Base-by-base conservation (phyloP, 179 eudicot genomes). In the Carnegiea gigantea region DNA sequence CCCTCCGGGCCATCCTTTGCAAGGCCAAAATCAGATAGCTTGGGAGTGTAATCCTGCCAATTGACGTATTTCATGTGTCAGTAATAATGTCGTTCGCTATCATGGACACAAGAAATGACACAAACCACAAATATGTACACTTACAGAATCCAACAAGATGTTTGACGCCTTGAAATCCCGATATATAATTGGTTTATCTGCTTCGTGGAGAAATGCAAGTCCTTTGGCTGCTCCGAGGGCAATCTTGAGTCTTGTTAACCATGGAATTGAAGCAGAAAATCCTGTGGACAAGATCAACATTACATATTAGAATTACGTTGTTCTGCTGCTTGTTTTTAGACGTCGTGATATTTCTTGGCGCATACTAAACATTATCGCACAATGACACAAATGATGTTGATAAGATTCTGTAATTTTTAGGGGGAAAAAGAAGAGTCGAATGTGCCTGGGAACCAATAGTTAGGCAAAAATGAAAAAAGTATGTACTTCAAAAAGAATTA, bases 1-100 rank as follows among this genome's bases (percentile, higher is more conserved):
- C 90, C 91, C 53, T 87, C 87, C 0, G 91, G 91, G 0, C 89
- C 91, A 60, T 87, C 89, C 77, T 80, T 89, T 65, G 91, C 91
- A 21, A 89, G 67, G 11, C 91, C 91, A 20, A 89, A 89, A 73
- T 89, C 91, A 7, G 91, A 89, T 33, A 89, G 70, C 68, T 89
- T 89, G 3, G 91, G 83, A 24, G 86, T 87, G 77, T 85, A 89
- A 82, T 89, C 91, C 90, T 89, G 86, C 43, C 81, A 57, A 20
- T 59, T 64, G 26, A 54, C 13, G 64, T 7, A 26, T 5, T 4
- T 24, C 11, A 73, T 38, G 20, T 10, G 10, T 85, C 65, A 85
- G 79, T 23, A 72, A 75, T 5, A 30, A 30, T 70, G n/a, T 8
- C 46, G 4, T 67, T 4, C 6, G 43, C n/a, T 28, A 30, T 70